Percentiles rank a stretch among this genome's conserved stretches.
phyloP scores from a whole-genome alignment of 768 basidiomycete species.

The Cystofilobasidium bisporidii region DNA sequence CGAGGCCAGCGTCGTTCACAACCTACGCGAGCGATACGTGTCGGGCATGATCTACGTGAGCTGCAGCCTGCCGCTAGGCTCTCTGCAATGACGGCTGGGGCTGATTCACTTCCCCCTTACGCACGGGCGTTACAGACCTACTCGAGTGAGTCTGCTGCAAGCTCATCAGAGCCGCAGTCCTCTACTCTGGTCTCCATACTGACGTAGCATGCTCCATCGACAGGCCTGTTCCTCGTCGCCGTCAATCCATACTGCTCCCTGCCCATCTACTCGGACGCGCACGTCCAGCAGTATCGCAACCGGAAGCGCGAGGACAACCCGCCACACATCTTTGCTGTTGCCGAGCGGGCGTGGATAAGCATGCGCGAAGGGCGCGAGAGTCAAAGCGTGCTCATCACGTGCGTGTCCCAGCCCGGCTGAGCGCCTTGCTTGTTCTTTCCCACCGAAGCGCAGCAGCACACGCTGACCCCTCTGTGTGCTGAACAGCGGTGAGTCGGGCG shows the following conservation, averaged over 20 bases:
- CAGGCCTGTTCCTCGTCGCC: slow-evolving; percentile 84
- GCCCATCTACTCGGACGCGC: slow-evolving; percentile 79
- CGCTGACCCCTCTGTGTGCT: background rate
- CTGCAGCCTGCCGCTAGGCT: slow-evolving; percentile 21
- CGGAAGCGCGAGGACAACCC: slow-evolving; percentile 65
- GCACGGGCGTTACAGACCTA: too few relatives aligned
- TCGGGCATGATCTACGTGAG: slow-evolving; percentile 85
- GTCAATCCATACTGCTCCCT: slow-evolving; percentile 93
- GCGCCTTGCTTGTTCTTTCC: background rate
- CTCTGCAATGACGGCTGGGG: background rate
- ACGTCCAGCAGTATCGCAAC: slow-evolving; percentile 55
- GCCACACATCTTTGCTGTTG: slow-evolving; percentile 94
- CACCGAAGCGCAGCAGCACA: background rate
- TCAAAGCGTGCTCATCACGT: slow-evolving; percentile 98
- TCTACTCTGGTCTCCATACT: too few relatives aligned
- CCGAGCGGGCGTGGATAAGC: slow-evolving; percentile 94
- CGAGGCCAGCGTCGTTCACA: slow-evolving; percentile 98
- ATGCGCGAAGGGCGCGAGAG: slow-evolving; percentile 97
- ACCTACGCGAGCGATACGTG: slow-evolving; percentile 80
- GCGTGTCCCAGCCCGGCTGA: too few relatives aligned
- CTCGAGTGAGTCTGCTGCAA: too few relatives aligned
- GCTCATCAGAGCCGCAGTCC: too few relatives aligned
- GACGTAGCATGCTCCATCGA: too few relatives aligned
- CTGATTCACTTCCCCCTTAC: too few relatives aligned
- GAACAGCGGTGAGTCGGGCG: slow-evolving; percentile 87